Evolutionary conservation across 106 monocot genomes (phyloP), one percentile per base, ranked within the genome.

Genomic region (Ottelia alismoides): DNA sequence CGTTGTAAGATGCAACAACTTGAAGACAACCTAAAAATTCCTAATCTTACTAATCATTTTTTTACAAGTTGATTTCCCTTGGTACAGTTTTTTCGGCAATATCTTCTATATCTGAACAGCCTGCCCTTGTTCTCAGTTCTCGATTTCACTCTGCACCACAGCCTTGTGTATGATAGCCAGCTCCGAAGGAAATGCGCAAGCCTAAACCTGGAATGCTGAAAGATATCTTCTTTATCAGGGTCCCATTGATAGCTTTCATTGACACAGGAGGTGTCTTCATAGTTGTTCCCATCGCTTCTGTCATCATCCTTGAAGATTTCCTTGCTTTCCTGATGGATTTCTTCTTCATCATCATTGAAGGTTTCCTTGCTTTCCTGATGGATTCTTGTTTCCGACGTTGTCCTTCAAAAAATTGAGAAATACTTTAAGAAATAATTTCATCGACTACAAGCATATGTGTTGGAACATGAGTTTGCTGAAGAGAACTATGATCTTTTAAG

Each of bases 141-240:
- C 58, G 9, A 25, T 45, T 25, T 43, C 25, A 22, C 23, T 2
- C 18, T 2, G 20, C n/a, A 27, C 50, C 30, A 62, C 9, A 62
- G 23, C 23, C 62, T 50, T 20, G 62, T 18, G n/a, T 62, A 50
- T 20, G 49, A 51, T 5, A 62, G 30, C 62, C 62, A 62, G 22
- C 62, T 50, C 51, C 21, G 28, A 23, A 62, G 25, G 22, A 21
- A 31, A 27, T 50, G 50, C 20, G 50, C 49, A 2, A 30, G 31
- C 30, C 45, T 50, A 27, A 31, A 62, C 17, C 51, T 31, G 0
- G 21, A 21, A 23, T 62, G 20, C 17, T 1, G 11, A 23, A 50
- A 1, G 24, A 60, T 25, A 46, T 62, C 14, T 5, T 31, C 31
- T 20, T 30, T 22, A 12, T 50, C 30, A 7, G 14, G 28, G 9